A percentile compares a stretch with the other conserved stretches of the same genome.
Conservation (phyloP, 2,329 filamentous ascomycete species). For the Dendrostoma leiphaemia region DNA sequence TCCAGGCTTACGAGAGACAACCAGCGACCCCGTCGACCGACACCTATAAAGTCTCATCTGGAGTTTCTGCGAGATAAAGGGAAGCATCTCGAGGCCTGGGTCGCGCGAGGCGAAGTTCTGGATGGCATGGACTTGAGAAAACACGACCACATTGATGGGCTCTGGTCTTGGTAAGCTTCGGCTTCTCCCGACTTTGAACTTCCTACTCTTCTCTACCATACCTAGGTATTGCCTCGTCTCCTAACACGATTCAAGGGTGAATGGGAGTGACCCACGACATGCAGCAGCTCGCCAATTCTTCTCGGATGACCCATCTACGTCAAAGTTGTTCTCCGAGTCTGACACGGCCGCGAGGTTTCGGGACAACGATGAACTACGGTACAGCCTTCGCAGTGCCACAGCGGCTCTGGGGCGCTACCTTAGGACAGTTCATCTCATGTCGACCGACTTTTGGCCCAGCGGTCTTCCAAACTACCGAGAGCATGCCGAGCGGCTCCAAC, state of each 20-base stretch:
- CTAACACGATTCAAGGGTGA: neutral
- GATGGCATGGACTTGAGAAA: neutral
- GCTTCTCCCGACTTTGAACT: neutral
- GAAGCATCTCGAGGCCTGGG: neutral
- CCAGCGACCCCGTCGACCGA: neutral
- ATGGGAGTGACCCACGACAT: conserved; percentile 1
- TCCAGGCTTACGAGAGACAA: neutral
- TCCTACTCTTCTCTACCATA: neutral
- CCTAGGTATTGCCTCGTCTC: too few relatives aligned
- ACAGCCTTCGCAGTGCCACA: conserved; percentile 1
- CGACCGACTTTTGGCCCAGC: conserved; percentile 1
- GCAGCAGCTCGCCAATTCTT: neutral
- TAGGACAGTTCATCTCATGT: neutral
- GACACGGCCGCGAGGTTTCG: neutral
- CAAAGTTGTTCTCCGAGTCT: neutral
- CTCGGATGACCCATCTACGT: neutral
- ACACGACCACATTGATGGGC: neutral
- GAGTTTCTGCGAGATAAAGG: neutral
- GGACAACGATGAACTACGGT: neutral
- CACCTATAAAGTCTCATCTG: neutral
- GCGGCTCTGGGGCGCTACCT: neutral
- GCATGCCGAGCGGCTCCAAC: neutral
- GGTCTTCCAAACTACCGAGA: neutral
- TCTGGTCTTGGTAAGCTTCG: neutral
- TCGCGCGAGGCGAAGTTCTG: neutral